phyloP scores from a whole-genome alignment of 108 stramenopile genomes.

The Cyclotella choctawhatcheeana region DNA sequence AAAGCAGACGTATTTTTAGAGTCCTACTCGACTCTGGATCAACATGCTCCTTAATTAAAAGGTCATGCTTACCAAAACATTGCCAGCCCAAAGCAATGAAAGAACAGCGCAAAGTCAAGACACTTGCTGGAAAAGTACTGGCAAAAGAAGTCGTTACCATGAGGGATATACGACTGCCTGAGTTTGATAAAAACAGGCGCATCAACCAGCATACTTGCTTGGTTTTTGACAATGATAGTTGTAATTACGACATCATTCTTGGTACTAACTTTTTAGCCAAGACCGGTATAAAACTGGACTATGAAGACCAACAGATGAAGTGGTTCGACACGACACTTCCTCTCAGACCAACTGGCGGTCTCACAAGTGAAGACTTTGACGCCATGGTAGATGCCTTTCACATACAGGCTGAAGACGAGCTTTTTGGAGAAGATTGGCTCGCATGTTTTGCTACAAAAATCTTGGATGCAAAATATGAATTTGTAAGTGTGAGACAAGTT shows the following conservation, averaged over 20 bases:
- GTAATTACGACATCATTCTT: conserved; percentile 21
- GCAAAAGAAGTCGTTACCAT: conserved; percentile 8
- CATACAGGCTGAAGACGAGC: background rate
- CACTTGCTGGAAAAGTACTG: background rate
- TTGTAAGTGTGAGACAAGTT: background rate
- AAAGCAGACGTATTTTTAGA: background rate
- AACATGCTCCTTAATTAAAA: background rate
- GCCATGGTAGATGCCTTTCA: conserved; percentile 4
- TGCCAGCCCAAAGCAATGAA: background rate
- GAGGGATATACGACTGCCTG: conserved; percentile 14
- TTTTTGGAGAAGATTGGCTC: background rate
- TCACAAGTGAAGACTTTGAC: background rate
- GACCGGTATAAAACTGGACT: conserved; percentile 10
- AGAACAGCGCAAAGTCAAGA: background rate
- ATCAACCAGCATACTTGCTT: conserved; percentile 2
- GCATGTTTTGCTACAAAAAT: conserved; percentile 22
- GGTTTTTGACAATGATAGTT: conserved; percentile 12
- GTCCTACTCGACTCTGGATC: conserved; percentile 27
- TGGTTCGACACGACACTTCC: conserved; percentile 3
- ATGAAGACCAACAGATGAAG: background rate
- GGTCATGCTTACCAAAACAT: background rate
- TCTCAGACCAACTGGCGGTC: background rate
- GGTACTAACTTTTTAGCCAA: conserved; percentile 10
- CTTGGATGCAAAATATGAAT: conserved; percentile 51
- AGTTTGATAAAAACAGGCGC: conserved; percentile 28